phyloP scores from a whole-genome alignment of 2,329 filamentous ascomycete genomes.

The Chaetomium sp. region DNA sequence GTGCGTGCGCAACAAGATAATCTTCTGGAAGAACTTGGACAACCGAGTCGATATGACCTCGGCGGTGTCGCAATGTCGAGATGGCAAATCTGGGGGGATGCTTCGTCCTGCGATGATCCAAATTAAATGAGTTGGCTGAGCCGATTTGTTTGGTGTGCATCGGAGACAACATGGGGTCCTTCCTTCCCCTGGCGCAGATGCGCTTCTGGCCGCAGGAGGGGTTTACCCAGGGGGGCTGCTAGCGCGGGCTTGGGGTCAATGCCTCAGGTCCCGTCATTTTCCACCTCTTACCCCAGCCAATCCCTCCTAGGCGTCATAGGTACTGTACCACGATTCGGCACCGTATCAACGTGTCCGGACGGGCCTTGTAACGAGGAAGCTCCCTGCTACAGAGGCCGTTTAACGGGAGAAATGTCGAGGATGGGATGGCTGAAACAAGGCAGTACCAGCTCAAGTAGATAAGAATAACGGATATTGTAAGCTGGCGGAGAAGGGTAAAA shows the following conservation, averaged over 20 bases:
- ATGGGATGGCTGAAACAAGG: neutral
- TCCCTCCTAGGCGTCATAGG: neutral
- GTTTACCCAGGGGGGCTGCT: conserved; percentile 1
- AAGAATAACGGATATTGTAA: too few species aligned
- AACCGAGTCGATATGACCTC: neutral
- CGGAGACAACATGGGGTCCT: conserved; percentile 11
- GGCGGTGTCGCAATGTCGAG: neutral
- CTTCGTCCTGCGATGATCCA: conserved; percentile 4
- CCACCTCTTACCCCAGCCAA: conserved; percentile 4
- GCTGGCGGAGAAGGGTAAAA: too few species aligned
- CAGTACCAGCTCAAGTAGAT: neutral
- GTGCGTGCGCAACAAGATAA: too few species aligned
- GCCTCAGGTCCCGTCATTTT: neutral
- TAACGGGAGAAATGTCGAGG: neutral
- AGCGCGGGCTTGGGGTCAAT: conserved; percentile 4
- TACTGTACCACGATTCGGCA: too few species aligned
- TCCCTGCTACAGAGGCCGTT: conserved; percentile 1
- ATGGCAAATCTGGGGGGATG: neutral
- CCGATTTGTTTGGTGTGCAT: conserved; percentile 1
- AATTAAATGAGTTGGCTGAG: conserved; percentile 11
- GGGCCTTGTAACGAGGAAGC: conserved; percentile 5
- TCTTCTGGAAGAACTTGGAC: neutral
- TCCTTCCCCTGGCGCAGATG: conserved; percentile 14
- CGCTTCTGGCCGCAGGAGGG: conserved; percentile 16
- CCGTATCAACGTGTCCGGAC: too few species aligned